phyloP scores from a whole-genome alignment of 75 land plant species.

The Sequoia sempervirens region DNA sequence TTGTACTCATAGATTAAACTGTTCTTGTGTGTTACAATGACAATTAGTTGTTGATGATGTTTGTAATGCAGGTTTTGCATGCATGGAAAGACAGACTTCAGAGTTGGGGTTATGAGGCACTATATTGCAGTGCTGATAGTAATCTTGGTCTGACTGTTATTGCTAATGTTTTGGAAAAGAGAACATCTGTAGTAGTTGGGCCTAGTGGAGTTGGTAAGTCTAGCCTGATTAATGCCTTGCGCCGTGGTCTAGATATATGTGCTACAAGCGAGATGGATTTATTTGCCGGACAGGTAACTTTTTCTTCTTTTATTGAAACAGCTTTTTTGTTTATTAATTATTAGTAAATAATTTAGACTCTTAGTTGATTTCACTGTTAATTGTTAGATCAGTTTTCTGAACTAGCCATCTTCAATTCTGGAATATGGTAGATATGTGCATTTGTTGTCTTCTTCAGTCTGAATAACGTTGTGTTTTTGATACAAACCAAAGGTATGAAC shows the following conservation, averaged over 20 bases:
- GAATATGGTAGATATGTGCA: not conserved
- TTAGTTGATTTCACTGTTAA: not conserved
- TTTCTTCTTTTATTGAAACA: not conserved
- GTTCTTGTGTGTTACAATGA: not conserved
- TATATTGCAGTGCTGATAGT: slow-evolving; percentile 73
- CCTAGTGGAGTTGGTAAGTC: slow-evolving; percentile 99
- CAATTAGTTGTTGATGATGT: not conserved
- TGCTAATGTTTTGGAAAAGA: slow-evolving; percentile 41
- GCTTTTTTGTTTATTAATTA: too few species aligned
- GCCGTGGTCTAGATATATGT: slow-evolving; percentile 24
- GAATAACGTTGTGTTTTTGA: not conserved
- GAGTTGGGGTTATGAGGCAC: slow-evolving; percentile 81
- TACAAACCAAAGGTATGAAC: not conserved
- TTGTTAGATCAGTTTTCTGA: not conserved
- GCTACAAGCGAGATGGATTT: slow-evolving; percentile 2
- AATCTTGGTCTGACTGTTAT: slow-evolving; percentile 56
- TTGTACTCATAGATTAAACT: not conserved
- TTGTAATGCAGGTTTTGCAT: slow-evolving; percentile 32
- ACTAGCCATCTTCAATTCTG: not conserved
- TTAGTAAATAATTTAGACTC: not conserved
- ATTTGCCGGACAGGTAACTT: slow-evolving; percentile 11
- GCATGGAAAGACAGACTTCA: slow-evolving; percentile 65
- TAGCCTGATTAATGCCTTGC: slow-evolving; percentile 85
- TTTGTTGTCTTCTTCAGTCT: not conserved
- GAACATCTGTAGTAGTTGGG: slow-evolving; percentile 82